A percentile compares a stretch with the other conserved stretches of the same genome.
Evolutionary conservation across 345 rosid species (phyloP).

Genomic region (Erucastrum elatum): DNA sequence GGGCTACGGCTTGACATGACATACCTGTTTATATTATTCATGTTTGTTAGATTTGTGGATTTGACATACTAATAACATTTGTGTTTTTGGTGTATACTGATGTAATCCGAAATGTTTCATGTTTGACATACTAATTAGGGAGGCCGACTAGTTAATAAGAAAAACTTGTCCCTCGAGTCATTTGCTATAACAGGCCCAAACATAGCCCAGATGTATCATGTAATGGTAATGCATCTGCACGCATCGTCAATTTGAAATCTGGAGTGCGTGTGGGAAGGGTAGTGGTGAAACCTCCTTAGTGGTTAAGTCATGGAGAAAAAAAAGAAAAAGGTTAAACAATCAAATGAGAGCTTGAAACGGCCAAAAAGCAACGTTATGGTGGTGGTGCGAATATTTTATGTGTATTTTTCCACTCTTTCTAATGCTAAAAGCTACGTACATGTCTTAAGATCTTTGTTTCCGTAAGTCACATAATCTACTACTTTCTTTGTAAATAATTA

Average conservation of each 20-base stretch:
- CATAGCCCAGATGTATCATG: background rate
- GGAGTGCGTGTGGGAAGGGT: slow-evolving; percentile 17
- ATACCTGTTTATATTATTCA: background rate
- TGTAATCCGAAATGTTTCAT: background rate
- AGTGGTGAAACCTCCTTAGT: slow-evolving; percentile 36
- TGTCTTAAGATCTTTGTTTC: background rate
- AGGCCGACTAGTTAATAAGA: background rate
- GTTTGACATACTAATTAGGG: background rate
- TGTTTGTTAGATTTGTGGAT: background rate
- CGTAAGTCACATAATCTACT: background rate
- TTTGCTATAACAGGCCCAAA: slow-evolving; percentile 7
- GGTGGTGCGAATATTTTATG: slow-evolving; percentile 33
- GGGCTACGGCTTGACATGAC: background rate
- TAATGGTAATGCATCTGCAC: slow-evolving; percentile 1
- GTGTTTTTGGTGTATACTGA: background rate
- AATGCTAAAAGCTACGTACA: background rate
- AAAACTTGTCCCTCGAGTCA: background rate
- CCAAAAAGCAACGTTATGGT: slow-evolving; percentile 20
- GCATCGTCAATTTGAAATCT: slow-evolving; percentile 1
- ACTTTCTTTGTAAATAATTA: background rate
- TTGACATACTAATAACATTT: background rate
- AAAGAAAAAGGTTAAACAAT: background rate
- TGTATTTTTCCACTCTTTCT: background rate
- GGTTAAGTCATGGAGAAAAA: background rate
- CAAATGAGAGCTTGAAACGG: slow-evolving; percentile 16